Evolutionary conservation across 2,329 filamentous ascomycete species (phyloP), one percentile per base, ranked within the genome.

Genomic region (Domatiomyces globalis): DNA sequence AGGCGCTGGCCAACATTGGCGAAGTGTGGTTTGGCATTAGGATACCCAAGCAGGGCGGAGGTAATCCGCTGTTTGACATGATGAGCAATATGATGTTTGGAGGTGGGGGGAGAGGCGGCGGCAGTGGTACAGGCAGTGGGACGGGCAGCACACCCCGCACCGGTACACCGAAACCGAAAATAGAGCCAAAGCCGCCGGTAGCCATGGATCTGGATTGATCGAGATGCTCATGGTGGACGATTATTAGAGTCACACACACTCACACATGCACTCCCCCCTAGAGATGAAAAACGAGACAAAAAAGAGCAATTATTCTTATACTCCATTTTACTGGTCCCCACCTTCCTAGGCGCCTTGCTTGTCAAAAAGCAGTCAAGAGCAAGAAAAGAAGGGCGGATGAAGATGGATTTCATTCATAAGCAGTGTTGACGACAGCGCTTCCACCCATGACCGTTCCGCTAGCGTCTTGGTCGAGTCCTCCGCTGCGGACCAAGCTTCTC

Each of bases 21-120:
- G 90, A 98, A 72, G 89, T 95, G 80, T 98, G 96, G 73, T 98
- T 98, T 70, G 82, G 82, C 36, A 94, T 98, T 66, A 79, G 82
- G 71, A 83, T 88, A 64, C 90, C 89, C 46, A 78, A 84, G 62
- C 87, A 95, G 72, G 85, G 83, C 57, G 54, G 56, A 2, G 44
- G 36, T 17, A 96, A 96, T 67, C 89, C 89, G 2, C 73, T 98
- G 67, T 80, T 96, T 69, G 92, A 98, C 66, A 96, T 98, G 89
- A 94, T 98, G 85, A 89, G 88, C 46, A 89, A 81, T 56, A 80
- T 98, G 75, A 85, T 98, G 63, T 89, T 89, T 47, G 87, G 87
- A 18, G 83, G 81, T 5, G 78, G 75, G 22, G 74, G 73, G 48
- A 74, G 72, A 17, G 77, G 76, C 52, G 49, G 46, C 22, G 20